phyloP scores from a whole-genome alignment of 2,329 filamentous ascomycete species.

The Trichoderma sp. region DNA sequence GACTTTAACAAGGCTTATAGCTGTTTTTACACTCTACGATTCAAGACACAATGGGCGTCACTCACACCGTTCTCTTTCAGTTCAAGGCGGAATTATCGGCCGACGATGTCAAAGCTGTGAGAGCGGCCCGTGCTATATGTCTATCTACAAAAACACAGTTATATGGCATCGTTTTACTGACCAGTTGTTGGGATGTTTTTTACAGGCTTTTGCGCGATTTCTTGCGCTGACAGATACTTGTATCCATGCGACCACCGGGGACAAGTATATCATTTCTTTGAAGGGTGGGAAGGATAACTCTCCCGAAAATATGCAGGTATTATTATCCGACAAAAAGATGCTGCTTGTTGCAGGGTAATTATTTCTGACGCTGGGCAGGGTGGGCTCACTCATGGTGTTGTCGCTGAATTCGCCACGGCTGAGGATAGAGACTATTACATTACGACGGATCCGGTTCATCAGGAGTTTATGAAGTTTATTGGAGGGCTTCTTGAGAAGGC shows the following conservation, averaged over 20 bases:
- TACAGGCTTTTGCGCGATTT: constrained; percentile 33
- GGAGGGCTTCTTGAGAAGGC: neutral
- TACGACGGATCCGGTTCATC: neutral
- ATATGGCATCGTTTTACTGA: neutral
- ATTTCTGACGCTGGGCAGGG: neutral
- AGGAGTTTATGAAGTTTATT: neutral
- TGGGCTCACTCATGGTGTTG: constrained; percentile 3
- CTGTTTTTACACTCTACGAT: neutral
- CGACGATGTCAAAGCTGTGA: neutral
- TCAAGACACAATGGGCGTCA: neutral
- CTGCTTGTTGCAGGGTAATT: no score
- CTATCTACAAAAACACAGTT: neutral
- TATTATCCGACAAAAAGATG: no score
- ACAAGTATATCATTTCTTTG: constrained; percentile 57
- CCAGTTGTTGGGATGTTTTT: neutral
- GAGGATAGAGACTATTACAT: constrained; percentile 12
- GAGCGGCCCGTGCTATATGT: neutral
- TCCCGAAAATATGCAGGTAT: constrained; percentile 40
- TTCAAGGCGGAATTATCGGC: neutral
- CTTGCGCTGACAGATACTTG: constrained; percentile 57
- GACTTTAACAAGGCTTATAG: neutral
- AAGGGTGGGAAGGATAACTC: constrained; percentile 62
- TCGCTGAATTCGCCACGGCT: neutral
- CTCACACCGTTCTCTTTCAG: neutral
- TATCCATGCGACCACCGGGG: constrained; percentile 56